Evolutionary conservation across 306 rosid species (phyloP).

Genomic region (Vigna radiata): DNA sequence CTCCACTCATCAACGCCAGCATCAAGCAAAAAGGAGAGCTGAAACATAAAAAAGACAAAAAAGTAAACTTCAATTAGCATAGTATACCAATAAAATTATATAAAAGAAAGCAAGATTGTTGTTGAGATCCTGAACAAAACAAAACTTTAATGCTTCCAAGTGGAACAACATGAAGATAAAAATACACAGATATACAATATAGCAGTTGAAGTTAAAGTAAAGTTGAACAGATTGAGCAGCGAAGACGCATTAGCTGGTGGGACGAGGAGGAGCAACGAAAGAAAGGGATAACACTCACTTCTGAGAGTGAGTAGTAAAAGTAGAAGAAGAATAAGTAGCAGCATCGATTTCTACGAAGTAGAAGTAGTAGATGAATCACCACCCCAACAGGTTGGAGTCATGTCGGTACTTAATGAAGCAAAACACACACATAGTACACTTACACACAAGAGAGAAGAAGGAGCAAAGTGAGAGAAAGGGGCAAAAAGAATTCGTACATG

Average conservation of each 20-base stretch:
- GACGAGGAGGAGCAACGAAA: slow-evolving; percentile 21
- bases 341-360: slow-evolving; percentile 43
- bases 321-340: slow-evolving; percentile 47
- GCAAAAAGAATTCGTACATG: not conserved
- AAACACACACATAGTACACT: slow-evolving; percentile 4
- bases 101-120: not conserved
- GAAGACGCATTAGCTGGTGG: slow-evolving; percentile 12
- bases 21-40: slow-evolving; percentile 24
- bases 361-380: slow-evolving; percentile 42
- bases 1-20: not conserved
- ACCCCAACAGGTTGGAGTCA: slow-evolving; percentile 57
- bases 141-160: not conserved
- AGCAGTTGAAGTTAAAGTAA: not conserved
- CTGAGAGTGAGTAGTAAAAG: slow-evolving; percentile 31
- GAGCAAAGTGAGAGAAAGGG: not conserved
- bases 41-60: not conserved
- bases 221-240: slow-evolving; percentile 37
- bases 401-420: slow-evolving; percentile 52
- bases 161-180: not conserved
- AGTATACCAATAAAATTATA: not conserved
- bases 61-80: slow-evolving; percentile 5
- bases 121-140: not conserved
- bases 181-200: slow-evolving; percentile 16
- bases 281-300: slow-evolving; percentile 33
- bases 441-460: not conserved